Evolutionary conservation across 2,329 filamentous ascomycete species (phyloP), one percentile per base, ranked within the genome.

Genomic region (Metarhizium sp.): DNA sequence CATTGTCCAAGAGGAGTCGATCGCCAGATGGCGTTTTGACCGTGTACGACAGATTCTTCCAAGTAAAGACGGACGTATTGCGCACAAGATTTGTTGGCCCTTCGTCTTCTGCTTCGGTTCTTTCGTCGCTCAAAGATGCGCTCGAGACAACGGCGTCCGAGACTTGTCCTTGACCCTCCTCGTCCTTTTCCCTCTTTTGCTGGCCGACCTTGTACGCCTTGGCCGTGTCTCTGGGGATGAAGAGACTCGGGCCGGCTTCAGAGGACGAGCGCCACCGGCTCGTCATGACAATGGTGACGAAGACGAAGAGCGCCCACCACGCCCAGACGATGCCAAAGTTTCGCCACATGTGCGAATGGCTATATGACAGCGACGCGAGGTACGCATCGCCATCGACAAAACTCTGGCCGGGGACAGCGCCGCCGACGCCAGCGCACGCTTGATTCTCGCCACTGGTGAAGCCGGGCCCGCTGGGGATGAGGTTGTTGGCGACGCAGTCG

Each of bases 1-100:
- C 87, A 55, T 92, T 80, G 59, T 94, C 84, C 7, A 95, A 75
- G 56, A 95, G 82, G 13, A 80, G 75, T 8, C 86, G 82, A 78
- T 90, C 74, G 3, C 80, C 81, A 1, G 70, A 67, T 0, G 78
- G 75, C 0, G 80, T 84, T 60, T 82, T 78, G 57, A 91, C 86
- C 0, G 81, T 87, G 63, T 90, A 90, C 1, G 74, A 78, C 0
- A 91, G 78, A 56, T 88, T 79, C 64, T 86, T 86, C 85, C 87
- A 91, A 1, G 87, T 90, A 61, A 90, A 88, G 0, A 87, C 75
- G 0, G 82, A 85, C 0, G 79, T 85, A 66, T 88, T 87, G 30
- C 78, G 78, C 34, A 84, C 69, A 1, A 87, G 72, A 34, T 74
- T 63, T 50, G 13, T 56, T 58, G 5, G 57, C 63, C 3, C 32